Percentiles rank a stretch among this genome's conserved stretches.
Evolutionary conservation across 306 rosid species (phyloP).

Genomic region (Trifolium repens): DNA sequence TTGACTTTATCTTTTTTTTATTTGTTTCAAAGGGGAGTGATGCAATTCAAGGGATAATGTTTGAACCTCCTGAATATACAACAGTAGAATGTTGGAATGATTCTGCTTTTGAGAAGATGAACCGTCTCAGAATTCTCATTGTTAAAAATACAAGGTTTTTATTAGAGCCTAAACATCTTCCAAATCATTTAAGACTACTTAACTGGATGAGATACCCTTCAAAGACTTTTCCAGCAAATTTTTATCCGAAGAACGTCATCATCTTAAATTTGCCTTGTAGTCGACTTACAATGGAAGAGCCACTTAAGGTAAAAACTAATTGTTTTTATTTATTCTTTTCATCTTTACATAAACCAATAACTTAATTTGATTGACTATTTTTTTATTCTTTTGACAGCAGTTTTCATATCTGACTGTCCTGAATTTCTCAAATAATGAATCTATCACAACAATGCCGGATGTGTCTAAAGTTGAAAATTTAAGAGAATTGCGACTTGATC

Average conservation of each 20-base stretch:
- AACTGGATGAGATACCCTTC: constrained; percentile 32
- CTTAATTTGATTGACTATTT: not conserved
- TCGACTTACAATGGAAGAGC: not conserved
- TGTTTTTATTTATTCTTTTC: not conserved
- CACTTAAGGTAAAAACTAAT: constrained; percentile 22
- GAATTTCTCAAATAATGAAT: not conserved
- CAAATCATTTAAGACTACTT: constrained; percentile 34
- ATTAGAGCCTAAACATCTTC: constrained; percentile 1
- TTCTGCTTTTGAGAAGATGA: constrained; percentile 26
- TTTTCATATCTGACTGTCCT: not conserved
- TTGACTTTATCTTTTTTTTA: not conserved
- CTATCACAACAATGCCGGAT: not conserved
- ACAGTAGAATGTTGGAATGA: not conserved
- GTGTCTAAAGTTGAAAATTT: not conserved
- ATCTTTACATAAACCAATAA: not conserved
- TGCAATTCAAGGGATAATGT: constrained; percentile 27
- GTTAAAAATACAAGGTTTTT: constrained; percentile 4
- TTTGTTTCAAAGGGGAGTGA: constrained; percentile 30
- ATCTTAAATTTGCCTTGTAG: not conserved
- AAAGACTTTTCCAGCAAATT: constrained; percentile 7
- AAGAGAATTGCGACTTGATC: not conserved
- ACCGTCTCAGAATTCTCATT: constrained; percentile 33
- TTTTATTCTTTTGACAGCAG: constrained; percentile 1
- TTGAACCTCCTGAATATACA: constrained; percentile 1
- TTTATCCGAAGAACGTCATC: constrained; percentile 13